Evolutionary conservation across 257 asterid species (phyloP), one percentile per base, ranked within the genome.

Genomic region (Datura wrightii): DNA sequence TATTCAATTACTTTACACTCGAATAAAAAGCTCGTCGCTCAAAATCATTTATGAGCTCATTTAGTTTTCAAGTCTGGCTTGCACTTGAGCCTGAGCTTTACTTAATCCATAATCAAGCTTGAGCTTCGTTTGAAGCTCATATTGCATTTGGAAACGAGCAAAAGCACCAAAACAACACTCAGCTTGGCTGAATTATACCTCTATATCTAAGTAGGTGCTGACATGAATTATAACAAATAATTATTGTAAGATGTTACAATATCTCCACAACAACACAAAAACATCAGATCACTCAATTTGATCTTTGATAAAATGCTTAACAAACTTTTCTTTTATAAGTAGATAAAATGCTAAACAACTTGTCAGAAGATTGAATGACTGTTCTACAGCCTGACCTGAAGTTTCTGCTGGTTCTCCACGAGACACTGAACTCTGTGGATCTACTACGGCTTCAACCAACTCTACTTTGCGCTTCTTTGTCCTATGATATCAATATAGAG

Each of bases 381-480:
- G 59, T 36, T 11, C 46, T 15, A 81, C 16, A 76, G 34, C 41
- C 70, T 84, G 71, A 89, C 94, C 92, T 87, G 86, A 85, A 82
- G 42, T 72, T 87, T 87, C 82, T 55, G 86, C 58, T 37, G 84
- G 76, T 70, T 72, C 92, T 80, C 81, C 94, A 67, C 86, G 85
- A 65, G 91, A 87, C 41, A 88, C 88, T 83, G 90, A 79, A 86
- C 91, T 88, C 78, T 53, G 86, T n/a, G 84, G 85, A 85, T 88
- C 85, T 50, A 44, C 74, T 70, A 84, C 50, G 66, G 44, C 84
- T 78, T 91, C 89, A 14, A 74, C 72, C 48, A 82, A 82, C 86
- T 92, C 96, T 88, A 90, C 82, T 89, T 93, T 96, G 85, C 90
- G 95, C 93, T 95, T 92, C 86, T 94, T 96, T 87, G 86, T 91